A percentile compares a stretch with the other conserved stretches of the same genome.
These are phyloP conservation scores for Boletus rufocinnamomeus DNA, from an alignment of 768 basidiomycete species.

Conservation along the genomic window DNA sequence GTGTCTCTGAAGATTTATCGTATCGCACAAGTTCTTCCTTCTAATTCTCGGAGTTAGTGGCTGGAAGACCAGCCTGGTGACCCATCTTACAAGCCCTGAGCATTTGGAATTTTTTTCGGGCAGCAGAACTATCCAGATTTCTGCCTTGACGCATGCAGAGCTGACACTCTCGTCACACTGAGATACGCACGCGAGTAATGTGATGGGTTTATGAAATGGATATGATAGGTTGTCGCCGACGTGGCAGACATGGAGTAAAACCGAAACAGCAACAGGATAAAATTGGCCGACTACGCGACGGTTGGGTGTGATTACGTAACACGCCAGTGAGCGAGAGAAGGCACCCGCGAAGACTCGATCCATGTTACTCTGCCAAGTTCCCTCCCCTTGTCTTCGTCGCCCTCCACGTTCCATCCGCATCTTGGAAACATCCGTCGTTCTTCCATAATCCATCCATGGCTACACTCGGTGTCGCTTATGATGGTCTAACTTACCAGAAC, in stretches of 20 bases:
- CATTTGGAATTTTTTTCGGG: no score
- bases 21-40: not conserved
- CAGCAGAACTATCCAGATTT: not conserved
- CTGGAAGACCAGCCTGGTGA: not conserved
- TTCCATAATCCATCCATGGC: conserved; percentile 26
- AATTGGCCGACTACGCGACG: conserved; percentile 10
- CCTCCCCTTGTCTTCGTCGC: conserved; percentile 12
- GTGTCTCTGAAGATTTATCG: not conserved
- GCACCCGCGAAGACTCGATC: conserved; percentile 14
- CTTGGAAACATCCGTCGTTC: not conserved
- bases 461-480: conserved; percentile 27
- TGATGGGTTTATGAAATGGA: conserved; percentile 14
- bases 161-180: not conserved
- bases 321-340: conserved; percentile 10
- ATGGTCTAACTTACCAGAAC: conserved; percentile 20
- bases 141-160: not conserved
- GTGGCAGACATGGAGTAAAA: conserved; percentile 14
- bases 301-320: conserved; percentile 30
- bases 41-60: not conserved
- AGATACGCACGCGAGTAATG: not conserved
- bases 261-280: not conserved
- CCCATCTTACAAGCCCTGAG: not conserved
- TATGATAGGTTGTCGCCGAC: conserved; percentile 4
- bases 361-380: conserved; percentile 20
- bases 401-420: conserved; percentile 7